Base-by-base conservation (phyloP, 2,329 filamentous ascomycete species). In the Ustulina deusta region DNA sequence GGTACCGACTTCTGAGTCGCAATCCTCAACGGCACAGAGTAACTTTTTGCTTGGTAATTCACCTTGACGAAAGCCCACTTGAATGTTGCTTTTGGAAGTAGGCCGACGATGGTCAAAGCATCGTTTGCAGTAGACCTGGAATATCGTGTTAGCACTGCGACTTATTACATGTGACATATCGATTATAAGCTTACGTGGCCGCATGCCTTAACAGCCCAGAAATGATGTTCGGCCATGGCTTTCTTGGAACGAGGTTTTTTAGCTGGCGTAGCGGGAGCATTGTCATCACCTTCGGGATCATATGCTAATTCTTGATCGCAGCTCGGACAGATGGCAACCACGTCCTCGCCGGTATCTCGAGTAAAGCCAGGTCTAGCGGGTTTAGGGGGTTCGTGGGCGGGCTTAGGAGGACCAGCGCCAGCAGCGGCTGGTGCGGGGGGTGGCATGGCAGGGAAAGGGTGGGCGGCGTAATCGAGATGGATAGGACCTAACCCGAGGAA, bases 191-290 rank as follows among this genome's bases (percentile, higher is more conserved):
- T 76, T 86, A 98, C 96, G 82, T 99, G 96, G 71, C 96, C 96
- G 78, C 96, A 99, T 59, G 86, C 86, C 80, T 94, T 97, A 40
- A 96, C 86, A 0, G 96, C 91, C 94, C 94, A 98, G 69, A 98
- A 95, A 74, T 97, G 92, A 76, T 93, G 90, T 79, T 97, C 94
- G 25, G 84, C 86, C 6, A 83, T 80, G 22, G 84, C 82, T 74
- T 86, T 89, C 55, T 81, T 81, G 44, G 81, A 85, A 20, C 81
- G 79, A 34, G 79, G 74, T 68, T 81, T 84, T 75, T 81, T 82
- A 2, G 74, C 57, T 0, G 79, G 77, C 5, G 76, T 75, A 22
- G 70, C 69, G 36, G 74, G 69, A 29, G 76, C 74, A 17, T 70
- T 73, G 44, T 82, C 80, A 0, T 82, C 77, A 3, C 58, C 74